Evolutionary conservation across 192 early-diverging fungal genomes (phyloP).

Genomic region (Blastocladiella britannica): DNA sequence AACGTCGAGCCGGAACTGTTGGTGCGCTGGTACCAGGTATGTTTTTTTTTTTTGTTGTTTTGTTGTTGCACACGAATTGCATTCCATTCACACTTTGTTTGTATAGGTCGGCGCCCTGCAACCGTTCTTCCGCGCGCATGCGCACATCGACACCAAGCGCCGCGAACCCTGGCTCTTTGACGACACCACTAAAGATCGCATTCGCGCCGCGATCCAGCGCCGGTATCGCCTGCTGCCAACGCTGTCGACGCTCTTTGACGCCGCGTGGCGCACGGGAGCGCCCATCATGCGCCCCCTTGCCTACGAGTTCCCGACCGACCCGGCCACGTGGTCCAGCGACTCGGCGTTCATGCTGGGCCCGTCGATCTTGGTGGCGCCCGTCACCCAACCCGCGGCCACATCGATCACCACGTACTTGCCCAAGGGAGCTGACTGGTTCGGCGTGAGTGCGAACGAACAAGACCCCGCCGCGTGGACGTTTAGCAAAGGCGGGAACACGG

Average conservation of each 20-base stretch:
- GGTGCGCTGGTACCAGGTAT: constrained; percentile 97
- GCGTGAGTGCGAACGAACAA: no score
- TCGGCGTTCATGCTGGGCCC: constrained; percentile 79
- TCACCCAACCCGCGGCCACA: constrained; percentile 32
- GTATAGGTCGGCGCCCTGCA: constrained; percentile 76
- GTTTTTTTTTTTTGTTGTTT: no score
- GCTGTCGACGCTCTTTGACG: constrained; percentile 78
- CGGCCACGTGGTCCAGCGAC: constrained; percentile 55
- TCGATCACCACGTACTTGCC: constrained; percentile 54
- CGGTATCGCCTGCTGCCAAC: constrained; percentile 80
- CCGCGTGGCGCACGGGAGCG: constrained; percentile 44
- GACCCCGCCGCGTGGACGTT: constrained; percentile 17
- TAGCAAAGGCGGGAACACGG: constrained; percentile 11
- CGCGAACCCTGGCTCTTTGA: constrained; percentile 92
- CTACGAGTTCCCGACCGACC: constrained; percentile 63
- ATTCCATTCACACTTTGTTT: no score
- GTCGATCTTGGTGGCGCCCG: constrained; percentile 50
- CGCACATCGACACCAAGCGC: constrained; percentile 91
- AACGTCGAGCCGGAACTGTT: constrained; percentile 79
- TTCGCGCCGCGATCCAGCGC: constrained; percentile 55
- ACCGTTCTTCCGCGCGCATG: constrained; percentile 94
- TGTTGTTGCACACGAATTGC: no score
- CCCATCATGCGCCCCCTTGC: constrained; percentile 83
- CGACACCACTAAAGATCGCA: constrained; percentile 54
- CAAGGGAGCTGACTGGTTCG: constrained; percentile 37